Base-by-base conservation (phyloP, 129 eudicot genomes). In the Lactuca sativa region DNA sequence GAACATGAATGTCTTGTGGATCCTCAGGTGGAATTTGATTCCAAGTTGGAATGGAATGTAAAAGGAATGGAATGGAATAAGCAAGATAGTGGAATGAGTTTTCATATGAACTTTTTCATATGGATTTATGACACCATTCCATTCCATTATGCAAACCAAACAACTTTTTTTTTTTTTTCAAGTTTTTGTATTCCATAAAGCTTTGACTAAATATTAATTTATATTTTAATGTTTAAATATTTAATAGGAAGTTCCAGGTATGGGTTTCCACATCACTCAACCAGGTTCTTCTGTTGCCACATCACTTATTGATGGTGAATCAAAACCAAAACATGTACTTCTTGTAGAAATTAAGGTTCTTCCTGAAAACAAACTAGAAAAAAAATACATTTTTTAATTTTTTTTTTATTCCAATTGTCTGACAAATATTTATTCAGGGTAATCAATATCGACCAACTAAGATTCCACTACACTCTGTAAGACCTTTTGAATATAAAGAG, bases 251-350 rank as follows among this genome's bases (percentile, higher is more conserved):
- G 97, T 90, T 83, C 82, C 99, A 41, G 99, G 99, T 48, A 95
- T 95, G 99, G 99, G 99, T 57, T 95, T 95, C 79, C 99, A 95
- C 84, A 90, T 95, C 40, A 95, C 97, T 67, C 99, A 95, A 78
- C 99, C 99, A 65, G 99, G 99, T 71, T 95, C 99, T 70, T 95
- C 99, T 56, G 89, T 95, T 65, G 99, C 99, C 62, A 95, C 99
- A 68, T 95, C 99, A 36, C 83, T 95, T 58, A 90, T 90, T 40
- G 95, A 90, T 57, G 99, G 99, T 66, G 99, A 95, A 79, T 95
- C 99, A 69, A 95, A 90, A 78, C 95, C 95, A 43, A 95, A 95
- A 71, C 99, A 95, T 81, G 99, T 86, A 53, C 92, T 95, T 36
- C 85, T 90, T 51, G 76, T 95, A 17, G 99, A 95, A 83, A 95